Base-by-base conservation (phyloP, 768 basidiomycete species). In the Trametes cinnabarina region DNA sequence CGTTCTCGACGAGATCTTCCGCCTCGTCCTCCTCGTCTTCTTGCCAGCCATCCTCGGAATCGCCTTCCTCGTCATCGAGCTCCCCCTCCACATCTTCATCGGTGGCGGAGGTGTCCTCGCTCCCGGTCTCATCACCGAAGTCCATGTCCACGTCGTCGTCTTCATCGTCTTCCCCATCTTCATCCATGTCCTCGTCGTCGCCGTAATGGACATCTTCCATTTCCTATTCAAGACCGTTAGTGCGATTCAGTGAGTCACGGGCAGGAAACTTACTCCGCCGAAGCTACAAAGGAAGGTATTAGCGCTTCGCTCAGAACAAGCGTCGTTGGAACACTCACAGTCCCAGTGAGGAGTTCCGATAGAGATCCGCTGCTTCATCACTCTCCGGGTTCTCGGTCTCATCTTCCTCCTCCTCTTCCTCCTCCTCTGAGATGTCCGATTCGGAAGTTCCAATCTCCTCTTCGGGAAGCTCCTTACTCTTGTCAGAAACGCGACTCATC, bases 271-370 rank as follows among this genome's bases (percentile, higher is more conserved):
- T 76, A 94, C 92, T 39, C 92, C 92, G 67, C 84, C 87, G 70
- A 87, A 94, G 74, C 82, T 83, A 59, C 26, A 28, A 35, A 17
- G 40, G 7, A 20, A 37, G 7, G 11, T 39, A 39, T 14, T 15
- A 15, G 37, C 17, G 15, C 9, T 8, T 15, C 10, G 7, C 12
- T 1, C 30, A 4, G 37, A 8, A 9, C 15, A 15, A 10, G 17
- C 37, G 17, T 15, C n/a, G 17, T 15, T 39, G 4, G n/a, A 23
- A 44, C 12, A 77, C 85, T 63, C 66, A 87, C 94, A 98, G 94
- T 61, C 95, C 97, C 35, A 99, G 80, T 10, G 97, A 92, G 1
- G 97, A 98, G 71, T 94, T 94, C 43, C 95, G 88, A 73, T 98
- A 98, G 19, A 98, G 75, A 72, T 98, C 94, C 4, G 93, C 92